phyloP scores from a whole-genome alignment of 164 flowering plant genomes.

The Vitis riparia region DNA sequence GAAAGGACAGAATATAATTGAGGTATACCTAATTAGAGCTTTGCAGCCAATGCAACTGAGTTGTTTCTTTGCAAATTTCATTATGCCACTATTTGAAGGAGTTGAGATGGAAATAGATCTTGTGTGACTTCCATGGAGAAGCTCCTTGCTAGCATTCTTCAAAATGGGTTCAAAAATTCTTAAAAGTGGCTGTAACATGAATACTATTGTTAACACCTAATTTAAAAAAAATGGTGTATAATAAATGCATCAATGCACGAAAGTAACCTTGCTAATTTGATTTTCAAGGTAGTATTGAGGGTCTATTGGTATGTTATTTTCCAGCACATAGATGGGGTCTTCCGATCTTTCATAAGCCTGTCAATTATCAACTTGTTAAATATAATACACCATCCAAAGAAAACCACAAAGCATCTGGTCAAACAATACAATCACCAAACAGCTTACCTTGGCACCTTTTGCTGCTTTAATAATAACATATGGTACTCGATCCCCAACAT shows the following conservation, averaged over 20 bases:
- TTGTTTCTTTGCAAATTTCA: slow-evolving; percentile 93
- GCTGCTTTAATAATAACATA: slow-evolving; percentile 96
- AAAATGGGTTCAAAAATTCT: slow-evolving; percentile 95
- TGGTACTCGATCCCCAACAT: slow-evolving; percentile 99
- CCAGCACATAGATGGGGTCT: slow-evolving; percentile 96
- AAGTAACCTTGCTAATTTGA: slow-evolving; percentile 87
- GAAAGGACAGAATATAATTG: not conserved
- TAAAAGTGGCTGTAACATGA: slow-evolving; percentile 69
- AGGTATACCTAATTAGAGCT: slow-evolving; percentile 65
- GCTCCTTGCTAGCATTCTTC: slow-evolving; percentile 91
- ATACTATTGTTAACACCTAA: slow-evolving; percentile 7
- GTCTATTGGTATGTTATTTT: slow-evolving; percentile 95
- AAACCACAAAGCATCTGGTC: not conserved
- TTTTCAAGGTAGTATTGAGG: slow-evolving; percentile 91
- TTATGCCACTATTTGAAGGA: slow-evolving; percentile 90
- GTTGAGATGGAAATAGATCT: slow-evolving; percentile 92
- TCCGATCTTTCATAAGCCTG: slow-evolving; percentile 98
- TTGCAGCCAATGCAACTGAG: slow-evolving; percentile 94
- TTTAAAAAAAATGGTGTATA: not conserved
- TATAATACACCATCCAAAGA: not conserved
- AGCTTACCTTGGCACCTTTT: slow-evolving; percentile 92
- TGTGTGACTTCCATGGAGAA: slow-evolving; percentile 92
- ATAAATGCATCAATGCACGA: not conserved
- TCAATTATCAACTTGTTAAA: slow-evolving; percentile 18
- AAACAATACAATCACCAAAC: not conserved